Evolutionary conservation across 2,329 filamentous ascomycete genomes (phyloP).

Genomic region (Tolypocladium capitatum): DNA sequence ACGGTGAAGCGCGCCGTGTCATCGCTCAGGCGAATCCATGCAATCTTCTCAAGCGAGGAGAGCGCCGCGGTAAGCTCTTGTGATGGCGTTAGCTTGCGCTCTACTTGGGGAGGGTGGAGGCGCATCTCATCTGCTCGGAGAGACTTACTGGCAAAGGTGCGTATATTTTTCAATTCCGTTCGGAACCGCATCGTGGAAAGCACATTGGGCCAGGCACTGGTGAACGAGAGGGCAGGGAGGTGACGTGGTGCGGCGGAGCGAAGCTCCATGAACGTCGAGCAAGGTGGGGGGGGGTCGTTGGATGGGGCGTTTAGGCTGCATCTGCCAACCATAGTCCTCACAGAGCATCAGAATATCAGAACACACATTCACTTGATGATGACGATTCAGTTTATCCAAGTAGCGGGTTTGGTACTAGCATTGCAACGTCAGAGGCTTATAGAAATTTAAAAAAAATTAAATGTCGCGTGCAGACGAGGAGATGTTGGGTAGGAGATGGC

Average conservation of each 20-base stretch:
- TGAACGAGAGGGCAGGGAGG: too few relatives aligned
- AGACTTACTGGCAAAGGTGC: conserved; percentile 48
- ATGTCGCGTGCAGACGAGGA: not conserved
- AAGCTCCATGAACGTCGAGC: not conserved
- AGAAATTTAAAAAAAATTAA: not conserved
- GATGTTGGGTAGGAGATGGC: not conserved
- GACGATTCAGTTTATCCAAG: too few relatives aligned
- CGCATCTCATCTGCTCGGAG: not conserved
- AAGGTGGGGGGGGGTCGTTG: not conserved
- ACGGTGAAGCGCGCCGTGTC: conserved; percentile 86
- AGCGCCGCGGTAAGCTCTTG: conserved; percentile 51
- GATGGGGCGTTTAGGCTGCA: not conserved
- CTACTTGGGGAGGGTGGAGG: not conserved
- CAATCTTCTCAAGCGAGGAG: conserved; percentile 62
- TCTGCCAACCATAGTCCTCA: not conserved
- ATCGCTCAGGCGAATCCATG: conserved; percentile 82
- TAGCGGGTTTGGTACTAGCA: too few relatives aligned
- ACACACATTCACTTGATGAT: too few relatives aligned
- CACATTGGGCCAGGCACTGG: not conserved
- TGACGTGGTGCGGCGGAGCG: not conserved
- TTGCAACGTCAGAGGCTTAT: too few relatives aligned
- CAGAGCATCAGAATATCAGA: not conserved
- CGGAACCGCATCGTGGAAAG: conserved; percentile 46
- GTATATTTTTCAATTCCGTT: conserved; percentile 52
- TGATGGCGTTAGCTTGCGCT: not conserved